Conservation (phyloP, 305 asterid genomes). For the Rubia tinctorum region DNA sequence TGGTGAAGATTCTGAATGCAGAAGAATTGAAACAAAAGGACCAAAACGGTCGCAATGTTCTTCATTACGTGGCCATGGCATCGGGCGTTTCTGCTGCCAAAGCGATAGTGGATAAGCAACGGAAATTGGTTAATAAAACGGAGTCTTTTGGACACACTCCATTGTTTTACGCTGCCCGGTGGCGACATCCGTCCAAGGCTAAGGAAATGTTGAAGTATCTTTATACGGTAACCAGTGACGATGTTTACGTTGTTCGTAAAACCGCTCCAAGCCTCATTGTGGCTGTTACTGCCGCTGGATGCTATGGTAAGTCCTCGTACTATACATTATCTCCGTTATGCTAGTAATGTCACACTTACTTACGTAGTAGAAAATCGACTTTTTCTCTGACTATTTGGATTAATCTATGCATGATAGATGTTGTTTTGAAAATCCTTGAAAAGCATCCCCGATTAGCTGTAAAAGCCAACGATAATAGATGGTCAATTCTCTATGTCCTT, state of each 20-base stretch:
- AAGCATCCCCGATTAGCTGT: not conserved
- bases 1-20: not conserved
- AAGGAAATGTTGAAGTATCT: slow-evolving; percentile 9
- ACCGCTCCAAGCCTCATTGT: not conserved
- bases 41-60: not conserved
- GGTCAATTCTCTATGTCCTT: slow-evolving; percentile 1
- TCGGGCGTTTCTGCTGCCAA: not conserved
- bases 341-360: not conserved
- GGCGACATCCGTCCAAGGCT: slow-evolving; percentile 6
- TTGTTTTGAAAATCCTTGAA: not conserved
- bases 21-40: not conserved
- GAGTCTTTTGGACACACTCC: not conserved
- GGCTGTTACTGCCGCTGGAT: slow-evolving; percentile 3
- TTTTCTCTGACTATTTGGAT: not conserved
- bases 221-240: not conserved
- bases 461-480: not conserved
- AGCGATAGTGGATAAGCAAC: not conserved
- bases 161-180: slow-evolving; percentile 5
- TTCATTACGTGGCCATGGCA: slow-evolving; percentile 5
- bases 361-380: too few relatives aligned
- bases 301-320: not conserved
- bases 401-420: not conserved
- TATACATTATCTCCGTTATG: not conserved
- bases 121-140: not conserved
- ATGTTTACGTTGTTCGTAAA: not conserved